Conservation (phyloP, 768 basidiomycete species). For the Psilocybe azurescens region DNA sequence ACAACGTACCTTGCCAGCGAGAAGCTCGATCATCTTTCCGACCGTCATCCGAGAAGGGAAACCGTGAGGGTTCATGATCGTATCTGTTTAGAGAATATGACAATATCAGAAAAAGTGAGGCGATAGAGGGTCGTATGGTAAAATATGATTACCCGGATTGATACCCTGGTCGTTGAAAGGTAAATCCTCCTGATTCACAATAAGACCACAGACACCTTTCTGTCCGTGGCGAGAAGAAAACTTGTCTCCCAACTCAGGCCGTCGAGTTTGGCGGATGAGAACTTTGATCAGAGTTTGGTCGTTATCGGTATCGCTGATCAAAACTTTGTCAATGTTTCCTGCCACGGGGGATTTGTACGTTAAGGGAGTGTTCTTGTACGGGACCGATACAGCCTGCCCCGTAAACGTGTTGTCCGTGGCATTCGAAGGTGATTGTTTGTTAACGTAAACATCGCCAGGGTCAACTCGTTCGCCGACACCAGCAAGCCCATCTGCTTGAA, state of each 20-base stretch:
- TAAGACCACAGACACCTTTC: slow-evolving; percentile 98
- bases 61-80: slow-evolving; percentile 99
- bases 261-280: slow-evolving; percentile 93
- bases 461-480: slow-evolving; percentile 95
- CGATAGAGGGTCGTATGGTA: slow-evolving; percentile 7
- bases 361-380: slow-evolving; percentile 93
- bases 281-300: slow-evolving; percentile 98
- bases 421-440: slow-evolving; percentile 95
- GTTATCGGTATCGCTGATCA: slow-evolving; percentile 96
- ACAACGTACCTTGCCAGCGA: slow-evolving; percentile 84
- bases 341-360: slow-evolving; percentile 93
- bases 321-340: slow-evolving; percentile 95
- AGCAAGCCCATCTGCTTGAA: slow-evolving; percentile 92
- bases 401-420: slow-evolving; percentile 91
- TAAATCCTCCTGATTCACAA: slow-evolving; percentile 99
- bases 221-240: slow-evolving; percentile 98
- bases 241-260: slow-evolving; percentile 97
- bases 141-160: slow-evolving; percentile 68
- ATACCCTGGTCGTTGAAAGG: slow-evolving; percentile 99
- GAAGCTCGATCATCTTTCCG: slow-evolving; percentile 98
- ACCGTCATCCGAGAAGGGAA: slow-evolving; percentile 99
- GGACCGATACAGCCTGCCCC: slow-evolving; percentile 80
- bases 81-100: slow-evolving; percentile 56
- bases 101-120: slow-evolving; percentile 13
- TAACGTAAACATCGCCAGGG: slow-evolving; percentile 93